Base-by-base conservation (phyloP, 108 stramenopile genomes). In the Ochromonas danica region DNA sequence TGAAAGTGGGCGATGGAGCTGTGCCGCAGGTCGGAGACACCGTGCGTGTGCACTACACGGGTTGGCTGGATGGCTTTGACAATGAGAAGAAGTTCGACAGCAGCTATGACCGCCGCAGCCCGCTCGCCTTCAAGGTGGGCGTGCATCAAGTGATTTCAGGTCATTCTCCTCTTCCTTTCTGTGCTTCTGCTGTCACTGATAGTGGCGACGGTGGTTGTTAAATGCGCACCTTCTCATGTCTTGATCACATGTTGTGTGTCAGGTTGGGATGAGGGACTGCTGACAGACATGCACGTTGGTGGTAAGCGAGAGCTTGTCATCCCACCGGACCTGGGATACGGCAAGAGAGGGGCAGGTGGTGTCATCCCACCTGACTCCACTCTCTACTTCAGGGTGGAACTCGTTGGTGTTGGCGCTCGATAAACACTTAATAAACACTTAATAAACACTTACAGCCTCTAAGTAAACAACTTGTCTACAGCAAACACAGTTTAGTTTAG, bases 291-390 rank as follows among this genome's bases (percentile, higher is more conserved):
- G 10, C 41, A 83, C 63, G 79, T 82, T 33, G 87, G 87, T 10
- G 87, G 86, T 62, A 75, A 81, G 41, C 70, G 88, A 6, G 83
- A 74, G 62, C 62, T 87, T 60, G 84, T 84, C 42, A 85, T 89
- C 2, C 88, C 88, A 2, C 85, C 88, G 0, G 51, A 81, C n/a
- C 61, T 88, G 60, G 88, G 83, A 33, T 89, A 89, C 79, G 88
- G 88, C 3, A 36, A 51, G 39, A 39, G 83, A 1, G 88, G 88
- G 0, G 86, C 86, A 17, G 87, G 85, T 30, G 83, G 83, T 27
- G 61, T 82, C 39, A 86, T 87, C 40, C 87, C 87, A 17, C 80
- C 83, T 10, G 65, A 83, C 61, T 78, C 87, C 39, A 87, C 87
- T 17, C 83, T 87, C 39, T 86, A 84, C 80, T 87, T 86, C 78